A percentile compares a stretch with the other conserved stretches of the same genome.
Conservation (phyloP, 345 rosid genomes). For the Luvunga scandens region DNA sequence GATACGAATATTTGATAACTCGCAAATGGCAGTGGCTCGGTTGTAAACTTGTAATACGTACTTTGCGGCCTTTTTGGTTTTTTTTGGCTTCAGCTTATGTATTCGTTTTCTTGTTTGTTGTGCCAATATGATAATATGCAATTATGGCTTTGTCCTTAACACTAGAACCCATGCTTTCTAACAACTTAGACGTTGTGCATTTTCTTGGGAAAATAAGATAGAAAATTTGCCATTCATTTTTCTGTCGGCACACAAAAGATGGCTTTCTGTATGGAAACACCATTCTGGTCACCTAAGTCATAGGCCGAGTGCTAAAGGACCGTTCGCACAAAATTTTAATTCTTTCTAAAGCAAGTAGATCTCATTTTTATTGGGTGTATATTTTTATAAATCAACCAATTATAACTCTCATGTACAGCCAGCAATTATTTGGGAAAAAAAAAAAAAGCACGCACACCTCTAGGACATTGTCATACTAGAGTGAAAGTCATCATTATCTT, state of each 20-base stretch:
- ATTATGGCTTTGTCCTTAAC: neutral
- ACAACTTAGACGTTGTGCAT: neutral
- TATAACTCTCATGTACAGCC: no score
- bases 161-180: neutral
- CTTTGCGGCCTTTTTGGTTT: neutral
- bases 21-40: neutral
- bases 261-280: no score
- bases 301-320: no score
- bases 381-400: no score
- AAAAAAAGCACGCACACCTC: no score
- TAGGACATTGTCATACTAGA: no score
- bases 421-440: no score
- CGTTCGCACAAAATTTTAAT: no score
- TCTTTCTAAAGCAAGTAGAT: no score
- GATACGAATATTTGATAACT: neutral
- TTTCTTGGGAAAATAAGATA: neutral
- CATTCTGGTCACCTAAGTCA: no score
- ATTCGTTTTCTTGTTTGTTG: neutral
- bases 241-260: neutral
- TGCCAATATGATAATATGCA: slow-evolving; percentile 1
- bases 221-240: neutral
- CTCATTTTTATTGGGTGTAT: no score
- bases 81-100: neutral
- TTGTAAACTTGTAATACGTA: neutral
- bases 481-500: no score